Conservation (phyloP, 2,329 filamentous ascomycete species). For the Neurospora sp. region DNA sequence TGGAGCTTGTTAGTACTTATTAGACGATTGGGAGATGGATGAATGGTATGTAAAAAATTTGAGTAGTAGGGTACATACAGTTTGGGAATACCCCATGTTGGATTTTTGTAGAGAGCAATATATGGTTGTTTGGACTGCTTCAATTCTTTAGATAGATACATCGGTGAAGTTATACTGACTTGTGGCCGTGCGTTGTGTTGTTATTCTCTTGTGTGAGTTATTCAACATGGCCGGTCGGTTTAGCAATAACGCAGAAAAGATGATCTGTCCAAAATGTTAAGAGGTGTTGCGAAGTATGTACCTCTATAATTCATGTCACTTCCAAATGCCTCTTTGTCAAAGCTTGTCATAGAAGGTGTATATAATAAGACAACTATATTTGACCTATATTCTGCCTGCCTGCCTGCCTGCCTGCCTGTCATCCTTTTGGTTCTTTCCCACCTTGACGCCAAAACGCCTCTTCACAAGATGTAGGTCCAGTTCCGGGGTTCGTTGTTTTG, state of each 20-base stretch:
- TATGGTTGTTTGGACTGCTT: neutral
- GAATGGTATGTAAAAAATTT: neutral
- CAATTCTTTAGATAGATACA: no score
- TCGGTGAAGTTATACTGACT: no score
- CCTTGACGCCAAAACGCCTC: constrained; percentile 8
- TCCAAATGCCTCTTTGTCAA: no score
- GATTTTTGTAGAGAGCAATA: neutral
- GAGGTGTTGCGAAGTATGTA: no score
- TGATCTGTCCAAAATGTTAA: no score
- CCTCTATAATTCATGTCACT: no score
- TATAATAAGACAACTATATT: neutral
- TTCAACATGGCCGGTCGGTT: no score
- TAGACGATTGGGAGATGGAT: neutral
- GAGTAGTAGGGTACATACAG: neutral
- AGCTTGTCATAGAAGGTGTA: neutral
- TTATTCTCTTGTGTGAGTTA: no score
- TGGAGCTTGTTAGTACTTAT: constrained; percentile 48
- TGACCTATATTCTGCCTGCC: neutral
- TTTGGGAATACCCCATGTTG: neutral
- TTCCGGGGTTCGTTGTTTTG: neutral
- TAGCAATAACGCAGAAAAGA: no score
- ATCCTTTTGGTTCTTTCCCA: neutral
- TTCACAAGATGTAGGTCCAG: constrained; percentile 2
- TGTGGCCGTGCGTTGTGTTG: no score
- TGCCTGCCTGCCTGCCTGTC: neutral